phyloP scores from a whole-genome alignment of 768 basidiomycete genomes.

The Tricholoma sp. region DNA sequence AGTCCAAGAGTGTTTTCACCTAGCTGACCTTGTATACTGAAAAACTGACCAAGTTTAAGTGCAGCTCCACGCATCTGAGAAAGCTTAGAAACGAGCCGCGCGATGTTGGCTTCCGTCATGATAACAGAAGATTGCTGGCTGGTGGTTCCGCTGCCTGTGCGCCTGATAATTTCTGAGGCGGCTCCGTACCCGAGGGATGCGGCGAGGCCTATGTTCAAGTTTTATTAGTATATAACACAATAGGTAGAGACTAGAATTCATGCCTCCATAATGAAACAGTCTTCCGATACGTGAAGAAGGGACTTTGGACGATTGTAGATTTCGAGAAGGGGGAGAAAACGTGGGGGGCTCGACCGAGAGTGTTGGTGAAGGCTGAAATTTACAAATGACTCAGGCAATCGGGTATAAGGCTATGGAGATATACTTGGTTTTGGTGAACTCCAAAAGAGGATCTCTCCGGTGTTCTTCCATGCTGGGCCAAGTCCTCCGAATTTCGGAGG shows the following conservation, averaged over 20 bases:
- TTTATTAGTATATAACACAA: neutral
- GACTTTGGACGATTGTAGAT: slow-evolving; percentile 77
- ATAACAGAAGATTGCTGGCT: slow-evolving; percentile 50
- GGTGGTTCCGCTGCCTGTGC: slow-evolving; percentile 42
- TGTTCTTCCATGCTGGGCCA: neutral
- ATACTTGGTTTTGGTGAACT: neutral
- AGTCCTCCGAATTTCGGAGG: neutral
- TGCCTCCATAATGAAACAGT: slow-evolving; percentile 92
- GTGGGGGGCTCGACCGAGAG: neutral
- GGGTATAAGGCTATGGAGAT: neutral
- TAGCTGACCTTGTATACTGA: slow-evolving; percentile 83
- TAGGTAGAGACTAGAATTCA: neutral
- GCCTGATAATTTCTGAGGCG: slow-evolving; percentile 78
- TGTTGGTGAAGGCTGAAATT: neutral
- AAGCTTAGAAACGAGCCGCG: slow-evolving; percentile 86
- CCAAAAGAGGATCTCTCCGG: neutral
- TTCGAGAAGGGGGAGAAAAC: slow-evolving; percentile 27
- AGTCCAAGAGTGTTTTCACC: neutral
- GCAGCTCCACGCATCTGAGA: slow-evolving; percentile 96
- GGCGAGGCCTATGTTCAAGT: slow-evolving; percentile 62
- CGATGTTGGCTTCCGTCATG: slow-evolving; percentile 89
- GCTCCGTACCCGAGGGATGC: slow-evolving; percentile 88
- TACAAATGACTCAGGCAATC: neutral
- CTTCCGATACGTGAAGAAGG: slow-evolving; percentile 88
- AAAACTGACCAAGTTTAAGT: slow-evolving; percentile 92